Conservation (phyloP, 371 early-diverging fungal species). For the Syncephalis fuscata region DNA sequence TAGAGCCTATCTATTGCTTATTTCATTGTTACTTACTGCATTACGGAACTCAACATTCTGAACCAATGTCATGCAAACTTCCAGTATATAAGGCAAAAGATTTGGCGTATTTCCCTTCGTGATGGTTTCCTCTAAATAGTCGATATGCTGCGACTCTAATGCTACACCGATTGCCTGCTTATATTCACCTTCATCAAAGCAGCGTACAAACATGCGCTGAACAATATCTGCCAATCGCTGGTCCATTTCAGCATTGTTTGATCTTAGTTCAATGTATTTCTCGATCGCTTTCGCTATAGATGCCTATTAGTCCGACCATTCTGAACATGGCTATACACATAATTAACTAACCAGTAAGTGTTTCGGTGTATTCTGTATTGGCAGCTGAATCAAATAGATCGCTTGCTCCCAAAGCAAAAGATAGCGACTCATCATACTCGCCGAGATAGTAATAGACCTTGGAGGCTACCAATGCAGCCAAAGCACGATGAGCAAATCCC, state of each 20-base stretch:
- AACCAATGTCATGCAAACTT: constrained; percentile 60
- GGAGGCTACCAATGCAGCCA: constrained; percentile 91
- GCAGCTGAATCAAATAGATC: constrained; percentile 63
- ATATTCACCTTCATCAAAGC: constrained; percentile 71
- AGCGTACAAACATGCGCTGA: constrained; percentile 84
- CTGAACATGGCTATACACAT: neutral
- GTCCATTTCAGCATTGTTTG: constrained; percentile 36
- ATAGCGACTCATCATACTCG: constrained; percentile 84
- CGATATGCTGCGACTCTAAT: constrained; percentile 77
- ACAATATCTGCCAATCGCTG: constrained; percentile 70
- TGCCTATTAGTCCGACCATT: neutral
- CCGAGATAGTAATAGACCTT: constrained; percentile 92
- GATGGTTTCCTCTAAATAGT: constrained; percentile 71
- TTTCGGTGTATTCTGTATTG: constrained; percentile 77
- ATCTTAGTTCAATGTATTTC: constrained; percentile 70
- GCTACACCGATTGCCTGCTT: constrained; percentile 92
- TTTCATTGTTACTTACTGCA: constrained; percentile 19
- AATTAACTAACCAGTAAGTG: constrained; percentile 59
- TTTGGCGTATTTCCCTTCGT: constrained; percentile 43
- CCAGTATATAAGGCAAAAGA: constrained; percentile 69
- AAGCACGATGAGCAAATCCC: constrained; percentile 59
- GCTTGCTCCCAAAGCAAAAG: constrained; percentile 92
- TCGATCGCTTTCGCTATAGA: constrained; percentile 72
- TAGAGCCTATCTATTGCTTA: neutral
- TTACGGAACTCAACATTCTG: constrained; percentile 69